Percentiles rank a stretch among this genome's conserved stretches.
Evolutionary conservation across 2,329 filamentous ascomycete genomes (phyloP).

Genomic region (Cadophora luteo-olivacea): DNA sequence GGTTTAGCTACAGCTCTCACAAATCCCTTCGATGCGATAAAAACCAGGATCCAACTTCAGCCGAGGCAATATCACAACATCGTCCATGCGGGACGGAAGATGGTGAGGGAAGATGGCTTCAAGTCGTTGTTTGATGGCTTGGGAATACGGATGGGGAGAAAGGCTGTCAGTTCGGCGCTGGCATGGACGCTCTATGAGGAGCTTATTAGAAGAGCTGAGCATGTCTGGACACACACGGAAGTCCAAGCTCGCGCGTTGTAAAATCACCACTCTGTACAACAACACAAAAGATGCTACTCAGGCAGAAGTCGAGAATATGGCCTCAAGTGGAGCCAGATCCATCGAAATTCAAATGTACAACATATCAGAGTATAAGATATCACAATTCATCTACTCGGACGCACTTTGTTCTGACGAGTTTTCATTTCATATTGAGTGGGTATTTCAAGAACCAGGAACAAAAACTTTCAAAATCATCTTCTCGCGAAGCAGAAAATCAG

Average conservation of each 20-base stretch:
- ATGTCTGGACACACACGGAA: constrained; percentile 21
- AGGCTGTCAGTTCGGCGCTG: constrained; percentile 91
- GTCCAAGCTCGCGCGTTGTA: constrained; percentile 29
- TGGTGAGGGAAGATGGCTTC: constrained; percentile 82
- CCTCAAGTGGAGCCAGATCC: neutral
- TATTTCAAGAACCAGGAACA: constrained; percentile 30
- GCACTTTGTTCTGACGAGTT: neutral
- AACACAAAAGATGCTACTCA: constrained; percentile 11
- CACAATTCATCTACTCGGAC: neutral
- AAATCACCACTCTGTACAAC: constrained; percentile 24
- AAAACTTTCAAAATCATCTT: neutral
- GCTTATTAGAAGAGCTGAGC: constrained; percentile 74
- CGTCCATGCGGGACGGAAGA: constrained; percentile 75
- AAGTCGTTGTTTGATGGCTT: constrained; percentile 86
- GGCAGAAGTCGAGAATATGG: neutral
- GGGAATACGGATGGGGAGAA: constrained; percentile 84
- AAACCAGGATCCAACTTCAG: constrained; percentile 92
- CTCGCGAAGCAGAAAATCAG: constrained; percentile 15
- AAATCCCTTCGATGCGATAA: constrained; percentile 96
- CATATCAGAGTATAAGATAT: neutral
- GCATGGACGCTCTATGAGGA: constrained; percentile 99
- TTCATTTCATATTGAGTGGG: constrained; percentile 33
- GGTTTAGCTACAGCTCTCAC: constrained; percentile 85
- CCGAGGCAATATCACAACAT: constrained; percentile 84
- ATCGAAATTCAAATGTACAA: neutral